Conservation (phyloP, 2,329 filamentous ascomycete genomes). For the Verticillium longisporum region DNA sequence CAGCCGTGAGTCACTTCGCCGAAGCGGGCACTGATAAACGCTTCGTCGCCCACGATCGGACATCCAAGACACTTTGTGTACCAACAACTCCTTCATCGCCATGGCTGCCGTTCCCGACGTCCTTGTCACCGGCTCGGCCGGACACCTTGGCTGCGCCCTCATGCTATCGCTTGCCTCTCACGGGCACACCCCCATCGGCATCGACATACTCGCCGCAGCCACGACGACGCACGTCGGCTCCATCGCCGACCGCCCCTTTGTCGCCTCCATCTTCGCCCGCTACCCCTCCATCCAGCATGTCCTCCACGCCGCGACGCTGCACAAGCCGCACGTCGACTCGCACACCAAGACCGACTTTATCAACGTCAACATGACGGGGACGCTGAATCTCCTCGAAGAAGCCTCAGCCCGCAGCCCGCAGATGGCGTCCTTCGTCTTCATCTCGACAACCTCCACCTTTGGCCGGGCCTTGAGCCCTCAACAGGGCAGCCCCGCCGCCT, state of each 20-base stretch:
- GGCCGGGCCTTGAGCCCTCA: slow-evolving; percentile 30
- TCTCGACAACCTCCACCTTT: slow-evolving; percentile 39
- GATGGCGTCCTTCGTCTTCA: slow-evolving; percentile 33
- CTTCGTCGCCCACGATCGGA: background rate
- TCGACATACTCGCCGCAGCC: slow-evolving; percentile 31
- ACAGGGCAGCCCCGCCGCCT: slow-evolving; percentile 28
- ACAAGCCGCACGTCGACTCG: slow-evolving; percentile 39
- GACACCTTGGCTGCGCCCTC: slow-evolving; percentile 37
- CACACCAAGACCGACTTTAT: slow-evolving; percentile 37
- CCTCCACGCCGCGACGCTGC: slow-evolving; percentile 37
- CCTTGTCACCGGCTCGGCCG: slow-evolving; percentile 39
- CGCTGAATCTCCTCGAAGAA: slow-evolving; percentile 32
- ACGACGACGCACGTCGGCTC: slow-evolving; percentile 29
- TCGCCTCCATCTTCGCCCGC: slow-evolving; percentile 21
- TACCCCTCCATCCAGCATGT: slow-evolving; percentile 28
- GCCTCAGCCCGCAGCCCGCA: slow-evolving; percentile 17
- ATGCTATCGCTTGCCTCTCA: slow-evolving; percentile 32
- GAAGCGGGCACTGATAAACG: background rate
- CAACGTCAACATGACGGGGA: slow-evolving; percentile 37
- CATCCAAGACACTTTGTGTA: background rate
- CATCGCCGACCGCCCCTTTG: slow-evolving; percentile 26
- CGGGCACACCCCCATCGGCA: slow-evolving; percentile 32
- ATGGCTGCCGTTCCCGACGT: slow-evolving; percentile 18
- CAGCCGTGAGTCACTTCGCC: background rate
- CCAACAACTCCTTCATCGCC: background rate